These are phyloP conservation scores for Zarea fungicola DNA, from an alignment of 2,329 filamentous ascomycete species.

Conservation along the genomic window DNA sequence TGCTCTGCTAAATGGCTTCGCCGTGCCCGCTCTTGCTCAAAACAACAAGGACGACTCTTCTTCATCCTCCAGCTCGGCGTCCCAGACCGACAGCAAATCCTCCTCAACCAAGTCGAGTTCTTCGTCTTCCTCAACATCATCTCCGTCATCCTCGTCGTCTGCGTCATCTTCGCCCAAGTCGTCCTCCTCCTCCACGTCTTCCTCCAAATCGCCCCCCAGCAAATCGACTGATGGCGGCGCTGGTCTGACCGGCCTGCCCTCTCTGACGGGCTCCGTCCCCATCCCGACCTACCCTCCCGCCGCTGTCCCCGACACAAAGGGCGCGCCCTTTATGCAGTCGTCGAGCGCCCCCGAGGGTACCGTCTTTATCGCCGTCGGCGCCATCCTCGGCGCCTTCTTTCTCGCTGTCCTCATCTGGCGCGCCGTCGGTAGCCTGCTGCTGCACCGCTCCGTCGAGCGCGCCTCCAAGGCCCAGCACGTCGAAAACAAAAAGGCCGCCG, in stretches of 20 bases:
- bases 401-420: slow-evolving; percentile 85
- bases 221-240: not conserved
- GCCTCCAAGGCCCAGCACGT: slow-evolving; percentile 71
- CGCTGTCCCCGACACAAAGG: slow-evolving; percentile 72
- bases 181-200: not conserved
- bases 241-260: slow-evolving; percentile 34
- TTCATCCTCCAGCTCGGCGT: not conserved
- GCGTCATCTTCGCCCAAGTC: not conserved
- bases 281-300: slow-evolving; percentile 62
- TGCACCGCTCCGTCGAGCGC: slow-evolving; percentile 85
- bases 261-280: slow-evolving; percentile 33
- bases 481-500: slow-evolving; percentile 56
- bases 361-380: slow-evolving; percentile 91
- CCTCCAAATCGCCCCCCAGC: not conserved
- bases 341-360: slow-evolving; percentile 85
- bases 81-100: not conserved
- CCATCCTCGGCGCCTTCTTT: slow-evolving; percentile 77
- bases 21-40: not conserved
- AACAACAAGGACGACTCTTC: not conserved
- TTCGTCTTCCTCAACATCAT: no score
- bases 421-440: slow-evolving; percentile 77
- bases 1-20: slow-evolving; percentile 5
- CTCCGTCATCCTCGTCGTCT: not conserved
- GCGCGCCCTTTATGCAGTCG: slow-evolving; percentile 88
- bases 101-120: not conserved